These are phyloP conservation scores for Phytophthora sansomeana DNA, from an alignment of 352 stramenopile species.

Conservation along the genomic window DNA sequence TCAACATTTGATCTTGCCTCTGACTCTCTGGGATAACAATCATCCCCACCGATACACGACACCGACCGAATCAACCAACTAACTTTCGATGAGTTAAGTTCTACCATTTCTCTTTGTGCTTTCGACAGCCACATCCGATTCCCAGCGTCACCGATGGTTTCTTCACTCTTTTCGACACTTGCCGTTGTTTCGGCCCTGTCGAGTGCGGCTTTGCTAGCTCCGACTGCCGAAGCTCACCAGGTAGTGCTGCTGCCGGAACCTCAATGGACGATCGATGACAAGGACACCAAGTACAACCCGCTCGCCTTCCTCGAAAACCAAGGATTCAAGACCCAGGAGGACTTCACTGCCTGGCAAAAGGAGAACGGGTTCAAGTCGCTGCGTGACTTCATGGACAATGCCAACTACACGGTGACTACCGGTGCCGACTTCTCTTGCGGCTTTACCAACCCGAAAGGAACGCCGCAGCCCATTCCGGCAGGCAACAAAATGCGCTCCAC, in stretches of 20 bases:
- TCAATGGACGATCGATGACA: conserved; percentile 36
- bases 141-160: too few relatives aligned
- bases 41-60: not conserved
- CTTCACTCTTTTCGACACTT: conserved; percentile 28
- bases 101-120: conserved; percentile 28
- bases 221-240: conserved; percentile 40
- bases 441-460: not conserved
- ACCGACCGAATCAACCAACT: not conserved
- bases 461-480: conserved; percentile 41
- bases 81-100: too few relatives aligned
- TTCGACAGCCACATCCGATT: conserved; percentile 1
- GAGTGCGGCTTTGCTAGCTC: conserved; percentile 27
- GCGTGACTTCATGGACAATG: too few relatives aligned
- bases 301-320: conserved; percentile 58
- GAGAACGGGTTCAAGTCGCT: conserved; percentile 47
- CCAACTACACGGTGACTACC: too few relatives aligned
- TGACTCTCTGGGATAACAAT: not conserved
- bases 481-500: conserved; percentile 37
- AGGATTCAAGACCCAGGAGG: conserved; percentile 44
- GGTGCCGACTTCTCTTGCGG: too few relatives aligned
- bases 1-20: not conserved
- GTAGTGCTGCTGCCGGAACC: conserved; percentile 42
- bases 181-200: conserved; percentile 27
- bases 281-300: conserved; percentile 48
- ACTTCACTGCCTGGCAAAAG: conserved; percentile 44